Base-by-base conservation (phyloP, 176 grass and related monocot genomes). In the Bromus sterilis region DNA sequence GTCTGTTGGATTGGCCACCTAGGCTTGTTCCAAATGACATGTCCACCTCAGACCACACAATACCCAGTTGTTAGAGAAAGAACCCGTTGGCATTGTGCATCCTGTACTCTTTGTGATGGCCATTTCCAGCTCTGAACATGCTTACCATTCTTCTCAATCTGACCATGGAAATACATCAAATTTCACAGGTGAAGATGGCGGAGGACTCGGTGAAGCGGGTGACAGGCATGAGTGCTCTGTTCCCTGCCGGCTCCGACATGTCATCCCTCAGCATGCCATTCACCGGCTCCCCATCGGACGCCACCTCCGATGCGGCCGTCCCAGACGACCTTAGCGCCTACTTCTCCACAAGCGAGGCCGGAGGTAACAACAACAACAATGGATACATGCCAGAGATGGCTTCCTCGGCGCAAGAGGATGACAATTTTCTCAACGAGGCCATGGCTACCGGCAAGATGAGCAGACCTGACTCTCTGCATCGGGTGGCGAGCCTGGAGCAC, bases 101-200 rank as follows among this genome's bases (percentile, higher is more conserved):
- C 4, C 10, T 44, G 11, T 16, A 40, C 10, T 78, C 18, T 14
- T 4, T 30, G 3, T 43, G 48, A 46, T 78, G 25, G 15, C 58
- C 58, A 46, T 46, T 78, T 24, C 9, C 37, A 10, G 5, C 4
- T 84, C 6, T 20, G 56, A 34, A 26, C 31, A 51, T 75, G 10
- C 9, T 39, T 85, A 7, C 20, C 9, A 5, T 53, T 40, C 23
- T 57, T 23, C 5, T 68, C 11, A 59, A 31, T 16, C 76, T 76
- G n/a, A 76, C 35, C 56, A 6, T 49, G 24, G 12, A 21, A 31
- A 16, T 61, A 24, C 26, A 73, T 73, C 16, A 66, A 64, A 48
- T 59, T 28, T 84, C 55, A 66, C 87, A 97, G 94, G 94, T 92
- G 83, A 94, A 97, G 82, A 94, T 97, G 89, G 89, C 96, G 41